A percentile compares a stretch with the other conserved stretches of the same genome.
Conservation (phyloP, 2,329 filamentous ascomycete species). For the Fusarium nanum region DNA sequence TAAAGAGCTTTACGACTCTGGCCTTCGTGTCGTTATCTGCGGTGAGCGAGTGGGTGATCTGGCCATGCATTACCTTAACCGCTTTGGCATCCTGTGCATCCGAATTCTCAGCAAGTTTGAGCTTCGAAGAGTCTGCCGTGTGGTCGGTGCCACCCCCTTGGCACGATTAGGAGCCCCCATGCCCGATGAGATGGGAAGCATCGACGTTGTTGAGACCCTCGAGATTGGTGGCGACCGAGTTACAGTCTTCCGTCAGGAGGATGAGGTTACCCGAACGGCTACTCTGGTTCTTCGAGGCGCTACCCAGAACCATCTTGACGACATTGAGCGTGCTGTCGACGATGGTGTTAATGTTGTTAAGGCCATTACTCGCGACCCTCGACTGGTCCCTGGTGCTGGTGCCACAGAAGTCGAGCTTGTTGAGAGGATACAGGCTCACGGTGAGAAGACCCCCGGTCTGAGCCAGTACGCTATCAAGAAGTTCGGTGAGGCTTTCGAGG, state of each 20-base stretch:
- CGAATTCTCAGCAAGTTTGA: constrained; percentile 99
- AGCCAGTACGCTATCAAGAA: constrained; percentile 98
- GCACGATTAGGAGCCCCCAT: constrained; percentile 96
- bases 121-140: constrained; percentile 91
- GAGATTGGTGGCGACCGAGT: constrained; percentile 98
- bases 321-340: constrained; percentile 95
- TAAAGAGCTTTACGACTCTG: constrained; percentile 96
- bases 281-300: constrained; percentile 94
- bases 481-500: constrained; percentile 97
- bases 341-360: constrained; percentile 99
- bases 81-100: constrained; percentile 94
- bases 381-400: constrained; percentile 92
- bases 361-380: constrained; percentile 92
- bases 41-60: constrained; percentile 95
- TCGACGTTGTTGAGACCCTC: constrained; percentile 95
- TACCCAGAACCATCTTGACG: constrained; percentile 97
- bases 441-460: constrained; percentile 91
- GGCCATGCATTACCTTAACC: constrained; percentile 97
- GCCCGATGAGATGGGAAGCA: constrained; percentile 98
- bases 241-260: constrained; percentile 97
- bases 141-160: constrained; percentile 95
- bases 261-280: constrained; percentile 89
- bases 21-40: constrained; percentile 89
- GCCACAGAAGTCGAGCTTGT: constrained; percentile 95
- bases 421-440: constrained; percentile 89